These are phyloP conservation scores for Neostapfia colusana DNA, from an alignment of 176 grass and related monocot genomes.

Conservation along the genomic window DNA sequence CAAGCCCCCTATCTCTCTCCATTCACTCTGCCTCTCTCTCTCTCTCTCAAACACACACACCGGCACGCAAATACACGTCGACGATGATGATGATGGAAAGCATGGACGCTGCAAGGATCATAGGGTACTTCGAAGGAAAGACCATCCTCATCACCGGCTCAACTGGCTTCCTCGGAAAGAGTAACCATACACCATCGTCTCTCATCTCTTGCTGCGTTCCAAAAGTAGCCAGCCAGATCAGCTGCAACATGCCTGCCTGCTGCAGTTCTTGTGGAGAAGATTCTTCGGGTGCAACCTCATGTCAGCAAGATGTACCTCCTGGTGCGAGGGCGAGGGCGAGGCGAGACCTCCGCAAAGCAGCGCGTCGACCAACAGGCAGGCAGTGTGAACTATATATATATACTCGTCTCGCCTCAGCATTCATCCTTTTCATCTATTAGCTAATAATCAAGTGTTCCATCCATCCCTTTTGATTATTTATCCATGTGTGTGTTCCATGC, in stretches of 20 bases:
- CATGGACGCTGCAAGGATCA: slow-evolving; percentile 64
- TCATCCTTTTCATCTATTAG: too few relatives aligned
- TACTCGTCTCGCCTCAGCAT: too few relatives aligned
- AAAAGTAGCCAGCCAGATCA: too few relatives aligned
- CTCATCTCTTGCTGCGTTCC: too few relatives aligned
- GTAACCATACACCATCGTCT: slow-evolving; percentile 31
- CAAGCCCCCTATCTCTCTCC: neutral
- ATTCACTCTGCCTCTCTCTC: neutral
- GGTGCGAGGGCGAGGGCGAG: slow-evolving; percentile 43
- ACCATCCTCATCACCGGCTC: slow-evolving; percentile 74
- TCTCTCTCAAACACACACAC: neutral
- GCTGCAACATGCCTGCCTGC: too few relatives aligned
- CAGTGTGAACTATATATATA: too few relatives aligned
- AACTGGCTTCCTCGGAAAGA: slow-evolving; percentile 87
- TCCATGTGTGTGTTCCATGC: too few relatives aligned
- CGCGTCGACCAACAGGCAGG: slow-evolving; percentile 59
- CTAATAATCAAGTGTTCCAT: too few relatives aligned
- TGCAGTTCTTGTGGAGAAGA: slow-evolving; percentile 90
- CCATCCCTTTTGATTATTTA: too few relatives aligned
- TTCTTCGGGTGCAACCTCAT: slow-evolving; percentile 71
- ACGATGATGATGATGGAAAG: slow-evolving; percentile 22
- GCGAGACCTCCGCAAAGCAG: slow-evolving; percentile 48
- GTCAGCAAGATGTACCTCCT: slow-evolving; percentile 73
- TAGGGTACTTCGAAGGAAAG: slow-evolving; percentile 77
- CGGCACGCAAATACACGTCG: neutral